A percentile compares a stretch with the other conserved stretches of the same genome.
Evolutionary conservation across 2,329 filamentous ascomycete genomes (phyloP).

Genomic region (Ophiostoma himal-ulmi): DNA sequence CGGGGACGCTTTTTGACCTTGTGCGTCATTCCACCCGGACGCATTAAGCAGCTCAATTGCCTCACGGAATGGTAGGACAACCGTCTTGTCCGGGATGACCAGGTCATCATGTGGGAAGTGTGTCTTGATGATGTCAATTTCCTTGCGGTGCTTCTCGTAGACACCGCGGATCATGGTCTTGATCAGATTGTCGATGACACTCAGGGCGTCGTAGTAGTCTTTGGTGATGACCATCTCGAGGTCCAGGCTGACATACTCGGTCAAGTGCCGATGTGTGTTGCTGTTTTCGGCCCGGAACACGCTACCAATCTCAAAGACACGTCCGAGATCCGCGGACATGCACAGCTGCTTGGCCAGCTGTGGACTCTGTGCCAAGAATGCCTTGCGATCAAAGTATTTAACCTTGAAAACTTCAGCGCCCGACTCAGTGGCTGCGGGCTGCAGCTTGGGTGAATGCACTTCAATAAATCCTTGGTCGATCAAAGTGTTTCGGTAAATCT

Average conservation of each 20-base stretch:
- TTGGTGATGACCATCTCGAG: slow-evolving; percentile 86
- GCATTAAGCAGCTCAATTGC: slow-evolving; percentile 75
- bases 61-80: slow-evolving; percentile 71
- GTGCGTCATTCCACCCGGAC: slow-evolving; percentile 69
- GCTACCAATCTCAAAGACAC: slow-evolving; percentile 82
- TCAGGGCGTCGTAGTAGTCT: slow-evolving; percentile 82
- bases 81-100: slow-evolving; percentile 79
- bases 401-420: slow-evolving; percentile 87
- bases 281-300: slow-evolving; percentile 94
- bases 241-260: slow-evolving; percentile 89
- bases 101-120: slow-evolving; percentile 84
- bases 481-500: slow-evolving; percentile 70
- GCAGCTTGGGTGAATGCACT: slow-evolving; percentile 88
- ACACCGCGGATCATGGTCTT: slow-evolving; percentile 63
- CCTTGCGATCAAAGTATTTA: slow-evolving; percentile 81
- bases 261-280: slow-evolving; percentile 90
- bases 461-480: slow-evolving; percentile 77
- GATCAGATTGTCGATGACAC: slow-evolving; percentile 72
- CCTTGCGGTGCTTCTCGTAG: slow-evolving; percentile 39
- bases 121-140: slow-evolving; percentile 72
- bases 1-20: slow-evolving; percentile 63
- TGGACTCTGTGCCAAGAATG: slow-evolving; percentile 86
- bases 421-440: slow-evolving; percentile 84
- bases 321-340: slow-evolving; percentile 80
- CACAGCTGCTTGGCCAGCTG: slow-evolving; percentile 91